Evolutionary conservation across 345 rosid genomes (phyloP), one percentile per base, ranked within the genome.

Genomic region (Sisymbrium irio): DNA sequence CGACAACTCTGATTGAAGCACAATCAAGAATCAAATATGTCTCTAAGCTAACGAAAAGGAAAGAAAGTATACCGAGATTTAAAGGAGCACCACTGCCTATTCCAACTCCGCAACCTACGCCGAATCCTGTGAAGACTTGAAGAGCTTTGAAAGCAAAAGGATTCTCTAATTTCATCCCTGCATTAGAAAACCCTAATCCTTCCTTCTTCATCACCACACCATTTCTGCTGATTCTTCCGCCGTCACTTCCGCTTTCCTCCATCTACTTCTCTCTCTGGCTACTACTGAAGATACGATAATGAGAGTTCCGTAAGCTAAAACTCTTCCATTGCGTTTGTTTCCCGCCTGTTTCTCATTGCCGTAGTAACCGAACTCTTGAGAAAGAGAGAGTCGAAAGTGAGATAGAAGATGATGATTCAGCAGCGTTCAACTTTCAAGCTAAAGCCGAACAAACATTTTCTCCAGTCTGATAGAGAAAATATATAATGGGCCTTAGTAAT

Each of bases 61-160:
- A 57, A 57, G 2, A 12, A 9, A n/a, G 30, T 22, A 11, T 87
- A 96, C 99, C 92, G 37, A 89, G 80, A 78, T 96, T 86, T 51
- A 89, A 70, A 37, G 96, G 98, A 2, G 85, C 77, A 9, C 97
- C 98, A 67, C 80, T 85, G 37, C 99, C 99, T 54, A 95, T 90
- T 64, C 97, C 99, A 77, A 89, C 73, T 33, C 98, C 99, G 37
- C 99, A 92, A 62, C 99, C 99, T 14, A 95, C 41, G 70, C 99
- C 99, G 69, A 95, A 90, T 62, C 98, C 98, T 0, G 98, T 95
- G 73, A 92, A 95, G 69, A 90, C 94, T 83, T 90, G 99, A 83
- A 80, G 79, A 65, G 84, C 91, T 81, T 92, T 95, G 65, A 90
- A 89, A 83, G 96, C 73, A 79, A 96, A 89, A 17, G 97, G 97